phyloP scores from a whole-genome alignment of 108 stramenopile genomes.

The Skeletonema tropicum region DNA sequence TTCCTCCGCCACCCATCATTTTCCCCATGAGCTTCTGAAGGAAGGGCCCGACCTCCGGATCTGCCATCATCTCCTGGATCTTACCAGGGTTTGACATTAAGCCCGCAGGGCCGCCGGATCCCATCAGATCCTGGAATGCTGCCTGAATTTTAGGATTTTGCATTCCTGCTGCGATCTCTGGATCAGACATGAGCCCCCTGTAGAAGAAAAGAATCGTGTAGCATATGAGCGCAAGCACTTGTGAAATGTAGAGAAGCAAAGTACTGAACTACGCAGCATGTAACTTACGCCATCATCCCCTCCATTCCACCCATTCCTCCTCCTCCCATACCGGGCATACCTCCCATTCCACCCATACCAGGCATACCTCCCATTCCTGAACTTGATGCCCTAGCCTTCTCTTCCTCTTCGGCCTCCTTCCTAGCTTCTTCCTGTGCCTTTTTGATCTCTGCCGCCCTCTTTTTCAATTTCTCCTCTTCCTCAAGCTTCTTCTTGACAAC shows the following conservation, averaged over 20 bases:
- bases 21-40: conserved; percentile 88
- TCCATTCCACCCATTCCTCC: conserved; percentile 58
- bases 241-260: background rate
- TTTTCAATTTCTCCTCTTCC: conserved; percentile 76
- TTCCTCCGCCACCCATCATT: conserved; percentile 50
- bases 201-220: background rate
- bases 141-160: conserved; percentile 87
- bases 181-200: conserved; percentile 61
- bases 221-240: background rate
- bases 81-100: conserved; percentile 82
- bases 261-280: background rate
- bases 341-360: conserved; percentile 39
- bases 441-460: conserved; percentile 83
- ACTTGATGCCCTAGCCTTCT: conserved; percentile 18
- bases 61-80: conserved; percentile 85
- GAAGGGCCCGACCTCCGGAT: conserved; percentile 90
- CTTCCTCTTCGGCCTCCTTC: conserved; percentile 45
- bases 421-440: conserved; percentile 65
- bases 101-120: conserved; percentile 76
- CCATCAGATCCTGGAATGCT: conserved; percentile 83
- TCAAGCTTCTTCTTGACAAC: conserved; percentile 71
- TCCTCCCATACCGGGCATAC: conserved; percentile 63
- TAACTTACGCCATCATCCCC: conserved; percentile 66
- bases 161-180: conserved; percentile 75
- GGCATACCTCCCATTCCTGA: conserved; percentile 34